These are phyloP conservation scores for Penicillium longicatenatum DNA, from an alignment of 495 filamentous ascomycete species.

Conservation along the genomic window DNA sequence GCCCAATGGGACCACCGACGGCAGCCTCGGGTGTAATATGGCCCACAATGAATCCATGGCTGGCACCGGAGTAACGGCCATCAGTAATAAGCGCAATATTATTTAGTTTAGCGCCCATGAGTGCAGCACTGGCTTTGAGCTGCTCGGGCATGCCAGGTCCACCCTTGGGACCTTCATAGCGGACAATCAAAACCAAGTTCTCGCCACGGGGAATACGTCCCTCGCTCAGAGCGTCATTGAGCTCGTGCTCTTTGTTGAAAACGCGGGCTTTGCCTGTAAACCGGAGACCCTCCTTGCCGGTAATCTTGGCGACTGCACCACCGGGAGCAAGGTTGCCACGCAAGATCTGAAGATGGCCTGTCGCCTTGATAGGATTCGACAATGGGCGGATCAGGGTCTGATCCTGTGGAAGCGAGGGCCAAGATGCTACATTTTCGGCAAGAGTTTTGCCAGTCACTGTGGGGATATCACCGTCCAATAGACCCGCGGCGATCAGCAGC, in stretches of 20 bases:
- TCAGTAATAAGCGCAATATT: constrained; percentile 95
- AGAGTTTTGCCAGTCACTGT: constrained; percentile 94
- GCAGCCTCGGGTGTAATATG: constrained; percentile 93
- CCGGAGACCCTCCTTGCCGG: constrained; percentile 84
- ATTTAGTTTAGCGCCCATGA: constrained; percentile 88
- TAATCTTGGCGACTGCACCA: constrained; percentile 96
- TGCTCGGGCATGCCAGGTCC: constrained; percentile 99
- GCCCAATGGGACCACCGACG: constrained; percentile 77
- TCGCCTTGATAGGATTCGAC: constrained; percentile 80
- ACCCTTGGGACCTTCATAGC: constrained; percentile 94
- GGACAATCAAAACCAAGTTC: constrained; percentile 89
- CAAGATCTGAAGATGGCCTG: constrained; percentile 88
- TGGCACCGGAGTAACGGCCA: constrained; percentile 86
- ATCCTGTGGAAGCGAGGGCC: constrained; percentile 75
- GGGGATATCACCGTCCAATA: constrained; percentile 80
- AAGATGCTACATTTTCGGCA: constrained; percentile 81
- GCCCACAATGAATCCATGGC: constrained; percentile 94
- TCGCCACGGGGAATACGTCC: constrained; percentile 73
- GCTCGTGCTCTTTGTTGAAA: constrained; percentile 85
- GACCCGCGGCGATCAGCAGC: constrained; percentile 76
- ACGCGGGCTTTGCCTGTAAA: constrained; percentile 85
- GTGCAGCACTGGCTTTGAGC: constrained; percentile 80
- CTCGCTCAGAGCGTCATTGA: constrained; percentile 72
- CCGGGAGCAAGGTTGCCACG: constrained; percentile 88
- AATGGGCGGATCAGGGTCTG: constrained; percentile 87